These are phyloP conservation scores for Linnemannia exigua DNA, from an alignment of 192 early-diverging fungal genomes.

Conservation along the genomic window DNA sequence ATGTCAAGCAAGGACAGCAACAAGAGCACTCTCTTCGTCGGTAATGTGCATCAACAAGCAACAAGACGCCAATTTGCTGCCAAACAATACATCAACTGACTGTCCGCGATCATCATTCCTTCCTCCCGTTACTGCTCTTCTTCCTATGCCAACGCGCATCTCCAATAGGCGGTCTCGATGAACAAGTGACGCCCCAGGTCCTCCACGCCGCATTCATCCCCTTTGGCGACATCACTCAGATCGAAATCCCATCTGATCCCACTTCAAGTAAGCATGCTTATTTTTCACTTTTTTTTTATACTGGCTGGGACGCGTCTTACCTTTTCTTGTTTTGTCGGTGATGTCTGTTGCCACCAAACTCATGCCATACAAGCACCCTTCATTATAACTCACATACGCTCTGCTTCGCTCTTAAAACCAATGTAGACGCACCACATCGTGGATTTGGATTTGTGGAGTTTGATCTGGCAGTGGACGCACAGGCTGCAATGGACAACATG, in stretches of 20 bases:
- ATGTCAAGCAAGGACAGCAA: constrained; percentile 44
- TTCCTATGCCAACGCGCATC: too few species aligned
- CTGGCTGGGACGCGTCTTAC: background rate
- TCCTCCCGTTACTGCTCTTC: background rate
- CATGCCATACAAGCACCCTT: background rate
- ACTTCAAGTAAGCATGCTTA: constrained; percentile 69
- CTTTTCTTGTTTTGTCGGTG: background rate
- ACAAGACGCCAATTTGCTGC: too few species aligned
- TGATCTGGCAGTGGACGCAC: constrained; percentile 85
- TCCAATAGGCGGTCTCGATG: constrained; percentile 81
- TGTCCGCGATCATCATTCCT: background rate
- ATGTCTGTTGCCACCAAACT: background rate
- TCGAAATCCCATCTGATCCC: constrained; percentile 89
- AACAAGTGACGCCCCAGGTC: constrained; percentile 81
- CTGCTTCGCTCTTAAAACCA: background rate
- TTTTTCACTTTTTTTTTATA: background rate
- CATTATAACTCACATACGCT: background rate
- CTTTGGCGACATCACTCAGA: constrained; percentile 94
- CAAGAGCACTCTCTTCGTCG: constrained; percentile 50
- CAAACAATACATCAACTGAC: background rate
- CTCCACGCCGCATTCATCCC: constrained; percentile 94
- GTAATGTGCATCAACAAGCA: constrained; percentile 18
- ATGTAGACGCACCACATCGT: constrained; percentile 79
- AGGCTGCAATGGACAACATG: constrained; percentile 97
- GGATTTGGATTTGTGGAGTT: constrained; percentile 98